phyloP scores from a whole-genome alignment of 345 rosid genomes.

The Eucalyptus sideroxylon region DNA sequence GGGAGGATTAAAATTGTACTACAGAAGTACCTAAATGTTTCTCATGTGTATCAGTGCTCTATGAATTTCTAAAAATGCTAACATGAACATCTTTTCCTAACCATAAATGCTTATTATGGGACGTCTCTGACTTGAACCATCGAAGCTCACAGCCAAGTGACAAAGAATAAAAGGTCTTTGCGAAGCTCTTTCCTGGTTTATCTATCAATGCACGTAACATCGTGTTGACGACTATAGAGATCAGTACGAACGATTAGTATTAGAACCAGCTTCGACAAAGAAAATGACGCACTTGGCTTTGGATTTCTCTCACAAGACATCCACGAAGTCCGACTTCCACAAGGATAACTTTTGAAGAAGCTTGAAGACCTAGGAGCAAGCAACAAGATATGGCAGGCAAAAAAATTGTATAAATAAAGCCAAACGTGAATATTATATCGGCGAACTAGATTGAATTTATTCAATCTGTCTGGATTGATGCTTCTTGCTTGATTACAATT shows the following conservation, averaged over 20 bases:
- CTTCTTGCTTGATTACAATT: background rate
- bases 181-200: background rate
- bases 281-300: conserved; percentile 53
- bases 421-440: background rate
- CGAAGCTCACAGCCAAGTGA: background rate
- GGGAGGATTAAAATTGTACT: background rate
- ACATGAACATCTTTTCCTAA: background rate
- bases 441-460: background rate
- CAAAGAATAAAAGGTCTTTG: background rate
- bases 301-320: conserved; percentile 70
- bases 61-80: background rate
- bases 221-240: background rate
- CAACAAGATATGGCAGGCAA: background rate
- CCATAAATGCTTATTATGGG: background rate
- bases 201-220: background rate
- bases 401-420: background rate
- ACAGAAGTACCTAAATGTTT: background rate
- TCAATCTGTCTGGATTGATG: background rate
- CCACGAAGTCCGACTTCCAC: conserved; percentile 85
- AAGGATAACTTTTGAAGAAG: conserved; percentile 62
- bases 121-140: background rate
- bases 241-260: too few relatives aligned
- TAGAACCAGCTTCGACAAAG: conserved; percentile 44
- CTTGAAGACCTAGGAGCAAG: background rate
- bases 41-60: background rate